Percentiles rank a stretch among this genome's conserved stretches.
Conservation (phyloP, 75 land plant species). For the Pinus taeda region DNA sequence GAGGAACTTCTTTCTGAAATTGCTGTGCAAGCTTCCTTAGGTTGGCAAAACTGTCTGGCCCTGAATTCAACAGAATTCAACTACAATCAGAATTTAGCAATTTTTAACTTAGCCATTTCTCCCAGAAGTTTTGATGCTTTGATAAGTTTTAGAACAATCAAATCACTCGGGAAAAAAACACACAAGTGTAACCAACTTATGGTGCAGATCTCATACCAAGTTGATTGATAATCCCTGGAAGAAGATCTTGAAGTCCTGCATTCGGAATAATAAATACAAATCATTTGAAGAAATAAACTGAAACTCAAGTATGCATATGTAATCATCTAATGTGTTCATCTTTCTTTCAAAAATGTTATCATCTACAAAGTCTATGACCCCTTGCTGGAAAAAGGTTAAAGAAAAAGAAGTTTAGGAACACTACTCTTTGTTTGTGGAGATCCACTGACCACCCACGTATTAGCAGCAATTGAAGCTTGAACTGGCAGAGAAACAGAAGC, state of each 20-base stretch:
- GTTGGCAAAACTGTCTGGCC: slow-evolving; percentile 73
- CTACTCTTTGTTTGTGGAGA: slow-evolving; percentile 83
- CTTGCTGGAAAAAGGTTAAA: not conserved
- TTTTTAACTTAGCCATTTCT: not conserved
- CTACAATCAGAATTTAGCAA: not conserved
- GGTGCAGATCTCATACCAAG: slow-evolving; percentile 41
- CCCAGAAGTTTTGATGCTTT: not conserved
- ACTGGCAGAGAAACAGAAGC: slow-evolving; percentile 41
- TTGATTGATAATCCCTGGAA: slow-evolving; percentile 85
- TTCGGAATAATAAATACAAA: not conserved
- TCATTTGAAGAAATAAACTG: not conserved
- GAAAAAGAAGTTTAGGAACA: not conserved
- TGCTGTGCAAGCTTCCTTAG: slow-evolving; percentile 75
- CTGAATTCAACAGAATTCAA: slow-evolving; percentile 22
- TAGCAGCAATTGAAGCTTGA: slow-evolving; percentile 88
- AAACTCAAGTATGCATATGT: not conserved
- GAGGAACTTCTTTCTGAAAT: slow-evolving; percentile 49
- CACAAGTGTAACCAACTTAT: not conserved
- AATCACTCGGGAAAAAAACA: not conserved
- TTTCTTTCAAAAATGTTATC: not conserved
- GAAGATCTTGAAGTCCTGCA: slow-evolving; percentile 76
- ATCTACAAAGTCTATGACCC: not conserved
- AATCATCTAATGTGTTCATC: not conserved
- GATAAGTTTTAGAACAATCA: not conserved
- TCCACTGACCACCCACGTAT: slow-evolving; percentile 93